phyloP scores from a whole-genome alignment of 257 asterid species.

The Capsicum rhomboideum region DNA sequence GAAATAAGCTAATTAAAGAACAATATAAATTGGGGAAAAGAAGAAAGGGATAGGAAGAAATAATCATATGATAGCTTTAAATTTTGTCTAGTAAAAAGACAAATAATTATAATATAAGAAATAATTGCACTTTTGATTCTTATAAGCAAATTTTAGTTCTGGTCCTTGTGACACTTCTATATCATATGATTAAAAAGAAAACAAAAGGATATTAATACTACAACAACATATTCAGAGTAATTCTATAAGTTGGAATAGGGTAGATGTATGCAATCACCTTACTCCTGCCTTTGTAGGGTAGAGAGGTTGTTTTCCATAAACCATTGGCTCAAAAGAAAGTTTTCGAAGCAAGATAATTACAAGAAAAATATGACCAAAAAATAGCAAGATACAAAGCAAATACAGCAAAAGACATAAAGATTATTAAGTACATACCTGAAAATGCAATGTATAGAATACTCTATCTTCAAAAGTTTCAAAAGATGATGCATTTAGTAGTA shows the following conservation, averaged over 20 bases:
- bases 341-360: background rate
- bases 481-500: background rate
- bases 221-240: background rate
- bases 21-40: background rate
- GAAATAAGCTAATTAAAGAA: background rate
- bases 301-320: background rate
- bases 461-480: background rate
- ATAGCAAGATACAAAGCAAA: background rate
- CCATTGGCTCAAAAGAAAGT: background rate
- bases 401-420: background rate
- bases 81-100: background rate
- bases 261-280: no score
- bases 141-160: background rate
- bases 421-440: background rate
- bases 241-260: no score
- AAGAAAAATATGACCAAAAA: background rate
- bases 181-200: no score
- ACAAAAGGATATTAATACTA: background rate
- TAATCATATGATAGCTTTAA: background rate
- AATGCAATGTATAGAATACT: conserved; percentile 7
- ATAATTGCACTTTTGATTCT: background rate
- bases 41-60: background rate
- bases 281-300: no score
- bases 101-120: background rate
- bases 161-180: background rate